Conservation (phyloP, 352 stramenopile species). For the Pythium sp. region DNA sequence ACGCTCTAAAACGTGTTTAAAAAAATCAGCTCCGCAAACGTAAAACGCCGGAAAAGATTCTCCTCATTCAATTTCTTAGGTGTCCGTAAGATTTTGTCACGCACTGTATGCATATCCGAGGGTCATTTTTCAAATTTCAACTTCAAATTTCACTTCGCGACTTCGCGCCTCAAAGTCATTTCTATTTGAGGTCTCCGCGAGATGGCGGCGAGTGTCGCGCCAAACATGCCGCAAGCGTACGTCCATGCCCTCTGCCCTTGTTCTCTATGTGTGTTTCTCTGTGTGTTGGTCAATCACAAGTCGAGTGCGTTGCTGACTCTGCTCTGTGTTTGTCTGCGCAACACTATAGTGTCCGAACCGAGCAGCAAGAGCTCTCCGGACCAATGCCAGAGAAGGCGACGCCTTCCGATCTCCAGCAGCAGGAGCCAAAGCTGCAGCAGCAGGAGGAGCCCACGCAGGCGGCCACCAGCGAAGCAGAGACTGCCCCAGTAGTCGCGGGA, state of each 20-base stretch:
- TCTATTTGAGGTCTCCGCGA: not conserved
- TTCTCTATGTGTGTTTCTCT: not conserved
- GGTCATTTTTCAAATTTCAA: too few relatives aligned
- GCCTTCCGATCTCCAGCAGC: not conserved
- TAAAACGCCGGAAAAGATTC: too few relatives aligned
- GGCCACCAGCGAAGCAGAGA: not conserved
- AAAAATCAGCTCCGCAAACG: too few relatives aligned
- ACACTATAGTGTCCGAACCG: not conserved
- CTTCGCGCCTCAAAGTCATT: too few relatives aligned
- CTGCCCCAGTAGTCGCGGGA: not conserved
- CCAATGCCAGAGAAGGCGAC: not conserved
- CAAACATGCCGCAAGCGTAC: slow-evolving; percentile 22
- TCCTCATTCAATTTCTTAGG: too few relatives aligned
- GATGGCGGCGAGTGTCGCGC: slow-evolving; percentile 32
- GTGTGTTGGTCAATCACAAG: not conserved
- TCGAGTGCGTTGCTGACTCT: not conserved
- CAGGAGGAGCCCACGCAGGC: not conserved
- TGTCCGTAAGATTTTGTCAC: too few relatives aligned
- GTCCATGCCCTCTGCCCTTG: not conserved
- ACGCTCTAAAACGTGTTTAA: too few relatives aligned
- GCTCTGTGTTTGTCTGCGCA: not conserved
- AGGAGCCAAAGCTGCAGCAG: not conserved
- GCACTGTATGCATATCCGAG: too few relatives aligned
- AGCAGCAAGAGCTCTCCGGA: not conserved
- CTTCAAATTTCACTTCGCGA: too few relatives aligned